Base-by-base conservation (phyloP, 2,329 filamentous ascomycete genomes). In the Escovopsis sp. region DNA sequence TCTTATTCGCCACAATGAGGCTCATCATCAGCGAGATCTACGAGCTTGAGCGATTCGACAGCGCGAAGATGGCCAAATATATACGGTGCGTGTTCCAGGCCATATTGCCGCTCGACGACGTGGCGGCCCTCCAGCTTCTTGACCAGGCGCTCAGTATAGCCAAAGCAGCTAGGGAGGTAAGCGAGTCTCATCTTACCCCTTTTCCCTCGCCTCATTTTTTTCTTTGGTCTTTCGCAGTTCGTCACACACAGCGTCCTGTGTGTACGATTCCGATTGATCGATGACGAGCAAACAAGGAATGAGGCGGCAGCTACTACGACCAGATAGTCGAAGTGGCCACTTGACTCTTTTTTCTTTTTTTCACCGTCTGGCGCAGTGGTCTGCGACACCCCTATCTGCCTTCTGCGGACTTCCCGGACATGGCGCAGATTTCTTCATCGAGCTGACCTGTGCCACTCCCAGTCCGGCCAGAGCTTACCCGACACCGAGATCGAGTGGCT, bases 31-130 rank as follows among this genome's bases (percentile, higher is more conserved):
- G 82, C 46, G 62, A 74, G 33, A 75, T 79, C 14, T 79, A 72
- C 55, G 61, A 55, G 1, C 54, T 75, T 1, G 65, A 74, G 14
- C 47, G 54, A 1, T 72, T 76, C 31, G 66, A 79, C 41, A 62
- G 63, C 4, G 49, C 53, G 1, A 76, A 73, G 45, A 61, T 92
- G 1, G 71, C 80, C 7, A 79, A 79, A 46, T 93, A 90, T 61
- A 70, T 88, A 31, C 72, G 83, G 1, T 86, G 81, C 45, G 63
- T 90, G 2, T 81, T 88, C 43, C 78, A 81, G 41, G 62, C 74
- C 1, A 68, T 79, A 0, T 56, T 86, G 1, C 60, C 68, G 2
- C 59, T 68, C 4, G 66, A 76, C 32, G 66, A 73, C 15, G 53
- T 54, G 1, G 54, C 75, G 13, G 70, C 72, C 9, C 59, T 79